Conservation (phyloP, 2,329 filamentous ascomycete genomes). For the Diaporthe ampelina region DNA sequence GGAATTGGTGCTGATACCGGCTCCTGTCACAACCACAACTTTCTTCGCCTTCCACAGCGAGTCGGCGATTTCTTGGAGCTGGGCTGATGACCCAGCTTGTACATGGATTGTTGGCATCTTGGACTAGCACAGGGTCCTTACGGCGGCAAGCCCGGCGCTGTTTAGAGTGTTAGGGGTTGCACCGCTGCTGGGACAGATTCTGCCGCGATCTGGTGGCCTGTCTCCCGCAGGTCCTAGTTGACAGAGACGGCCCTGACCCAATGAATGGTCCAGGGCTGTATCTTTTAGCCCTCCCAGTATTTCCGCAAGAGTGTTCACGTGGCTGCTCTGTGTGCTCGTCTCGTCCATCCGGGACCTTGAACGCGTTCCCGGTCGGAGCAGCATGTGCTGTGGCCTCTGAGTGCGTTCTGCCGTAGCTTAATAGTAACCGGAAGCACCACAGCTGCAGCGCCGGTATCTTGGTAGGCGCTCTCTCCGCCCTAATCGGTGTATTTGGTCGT, state of each 20-base stretch:
- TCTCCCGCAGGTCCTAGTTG: neutral
- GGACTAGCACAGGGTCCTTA: conserved; percentile 2
- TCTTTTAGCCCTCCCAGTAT: neutral
- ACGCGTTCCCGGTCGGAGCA: neutral
- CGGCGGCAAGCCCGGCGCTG: neutral
- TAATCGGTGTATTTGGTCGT: neutral
- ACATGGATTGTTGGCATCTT: conserved; percentile 73
- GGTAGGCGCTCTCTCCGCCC: neutral
- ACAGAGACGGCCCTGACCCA: conserved; percentile 21
- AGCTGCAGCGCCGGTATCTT: neutral
- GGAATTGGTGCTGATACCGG: conserved; percentile 82
- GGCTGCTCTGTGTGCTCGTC: conserved; percentile 9
- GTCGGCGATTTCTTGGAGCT: conserved; percentile 76
- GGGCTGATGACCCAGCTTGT: conserved; percentile 62
- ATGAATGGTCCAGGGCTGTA: conserved; percentile 19
- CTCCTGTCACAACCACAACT: conserved; percentile 79
- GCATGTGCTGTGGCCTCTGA: conserved; percentile 8
- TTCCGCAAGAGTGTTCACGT: conserved; percentile 1
- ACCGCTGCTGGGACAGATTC: neutral
- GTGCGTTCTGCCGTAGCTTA: neutral
- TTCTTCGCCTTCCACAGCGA: conserved; percentile 74
- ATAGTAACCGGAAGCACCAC: neutral
- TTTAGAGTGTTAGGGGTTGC: neutral
- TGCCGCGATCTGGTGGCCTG: neutral
- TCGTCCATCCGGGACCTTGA: conserved; percentile 34